These are phyloP conservation scores for Dillenia suffruticosa DNA, from an alignment of 164 flowering plant genomes.

Conservation along the genomic window DNA sequence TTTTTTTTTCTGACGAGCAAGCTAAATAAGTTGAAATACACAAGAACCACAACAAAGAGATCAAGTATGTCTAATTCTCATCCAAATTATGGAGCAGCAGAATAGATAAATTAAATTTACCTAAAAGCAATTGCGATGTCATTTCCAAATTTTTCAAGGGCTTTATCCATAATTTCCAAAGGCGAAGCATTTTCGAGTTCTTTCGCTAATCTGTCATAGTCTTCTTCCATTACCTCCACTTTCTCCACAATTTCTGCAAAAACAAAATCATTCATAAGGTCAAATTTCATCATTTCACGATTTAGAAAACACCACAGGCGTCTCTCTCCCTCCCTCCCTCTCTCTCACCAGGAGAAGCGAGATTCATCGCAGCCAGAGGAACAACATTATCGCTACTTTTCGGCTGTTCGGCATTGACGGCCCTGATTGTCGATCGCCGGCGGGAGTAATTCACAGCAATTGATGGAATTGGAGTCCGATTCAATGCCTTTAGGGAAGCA, in stretches of 20 bases:
- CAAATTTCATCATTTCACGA: not conserved
- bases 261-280: not conserved
- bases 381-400: constrained; percentile 52
- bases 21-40: not conserved
- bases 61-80: not conserved
- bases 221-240: constrained; percentile 26
- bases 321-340: not conserved
- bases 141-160: constrained; percentile 68
- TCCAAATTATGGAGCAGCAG: too few species aligned
- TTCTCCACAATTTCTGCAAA: constrained; percentile 41
- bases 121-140: constrained; percentile 96
- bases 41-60: not conserved
- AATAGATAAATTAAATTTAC: constrained; percentile 19
- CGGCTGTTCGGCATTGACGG: constrained; percentile 44
- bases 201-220: constrained; percentile 53
- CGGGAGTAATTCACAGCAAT: constrained; percentile 20
- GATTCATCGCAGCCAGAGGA: constrained; percentile 43
- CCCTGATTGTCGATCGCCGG: constrained; percentile 36
- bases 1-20: not conserved
- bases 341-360: constrained; percentile 46
- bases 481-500: constrained; percentile 30
- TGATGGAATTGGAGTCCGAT: constrained; percentile 18
- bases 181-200: constrained; percentile 80
- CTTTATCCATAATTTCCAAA: constrained; percentile 78
- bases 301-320: constrained; percentile 2